Percentiles rank a stretch among this genome's conserved stretches.
These are phyloP conservation scores for Epichloe amarillans DNA, from an alignment of 2,329 filamentous ascomycete genomes.

Conservation along the genomic window DNA sequence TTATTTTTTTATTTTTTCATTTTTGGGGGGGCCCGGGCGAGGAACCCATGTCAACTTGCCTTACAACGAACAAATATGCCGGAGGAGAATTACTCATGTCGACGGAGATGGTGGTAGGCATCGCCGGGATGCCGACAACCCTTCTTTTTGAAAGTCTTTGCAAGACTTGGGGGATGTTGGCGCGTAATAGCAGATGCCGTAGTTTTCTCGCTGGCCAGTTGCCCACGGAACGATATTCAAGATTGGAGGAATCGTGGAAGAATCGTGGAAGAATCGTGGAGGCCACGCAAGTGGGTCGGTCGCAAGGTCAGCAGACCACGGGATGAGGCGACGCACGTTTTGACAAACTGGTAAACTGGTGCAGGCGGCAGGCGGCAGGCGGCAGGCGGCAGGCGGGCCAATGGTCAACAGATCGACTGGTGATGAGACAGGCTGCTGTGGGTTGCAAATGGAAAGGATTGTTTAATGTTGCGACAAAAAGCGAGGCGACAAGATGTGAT, in stretches of 20 bases:
- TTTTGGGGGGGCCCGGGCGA: background rate
- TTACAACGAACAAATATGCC: conserved; percentile 30
- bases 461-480: background rate
- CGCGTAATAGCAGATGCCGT: background rate
- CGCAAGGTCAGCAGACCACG: background rate
- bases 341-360: too few species aligned
- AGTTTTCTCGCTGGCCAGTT: background rate
- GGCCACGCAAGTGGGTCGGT: background rate
- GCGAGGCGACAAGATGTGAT: background rate
- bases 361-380: background rate
- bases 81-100: conserved; percentile 16
- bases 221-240: too few species aligned
- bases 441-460: background rate
- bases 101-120: background rate
- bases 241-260: too few species aligned
- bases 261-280: too few species aligned
- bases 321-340: too few species aligned
- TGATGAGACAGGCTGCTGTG: background rate
- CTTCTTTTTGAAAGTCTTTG: background rate
- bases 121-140: background rate
- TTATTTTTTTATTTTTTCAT: too few species aligned
- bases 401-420: too few species aligned
- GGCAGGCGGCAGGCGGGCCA: background rate
- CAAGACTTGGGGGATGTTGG: background rate
- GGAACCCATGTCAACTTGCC: conserved; percentile 15